Base-by-base conservation (phyloP, 495 filamentous ascomycete species). In the Aspergillus campestris region DNA sequence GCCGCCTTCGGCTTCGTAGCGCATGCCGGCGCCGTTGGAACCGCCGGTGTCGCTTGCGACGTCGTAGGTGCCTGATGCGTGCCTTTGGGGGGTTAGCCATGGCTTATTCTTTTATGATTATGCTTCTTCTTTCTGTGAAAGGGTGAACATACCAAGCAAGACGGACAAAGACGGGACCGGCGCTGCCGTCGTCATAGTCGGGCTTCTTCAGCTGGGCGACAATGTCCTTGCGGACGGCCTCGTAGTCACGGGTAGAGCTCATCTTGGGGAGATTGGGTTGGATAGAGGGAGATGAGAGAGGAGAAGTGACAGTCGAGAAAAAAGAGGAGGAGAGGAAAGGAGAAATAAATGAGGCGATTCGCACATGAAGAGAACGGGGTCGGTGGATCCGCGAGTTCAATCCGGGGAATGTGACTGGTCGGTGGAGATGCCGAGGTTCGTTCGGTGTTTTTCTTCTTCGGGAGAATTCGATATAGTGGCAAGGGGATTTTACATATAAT, bases 1-100 rank as follows among this genome's bases (percentile, higher is more conserved):
- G 45, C 78, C 78, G 42, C 77, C 78, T 57, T 81, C 78, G 2
- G 67, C 64, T 63, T 83, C 78, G 53, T 80, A 82, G 8, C 78
- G 73, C 78, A 81, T 83, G 31, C 78, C 78, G 1, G 79, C 78
- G 48, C 79, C 78, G 51, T 82, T 82, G 7, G 73, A 79, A 15
- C 79, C 78, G 31, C 79, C 79, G 1, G 78, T 82, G 56, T 78
- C 71, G 32, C 75, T 71, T 33, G 68, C 65, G 15, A 65, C 61
- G 56, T 79, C 74, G 59, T 83, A 82, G 0, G 78, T 82, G 10
- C 79, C 78, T 0, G 79, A 59, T 34, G 75, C 74, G 64, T 83
- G 78, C 73, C 73, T 76, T 43, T 12, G 36, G 45, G 38, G 28
- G 14, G 42, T 52, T 47, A 42, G n/a, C n/a, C n/a, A n/a, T n/a